Base-by-base conservation (phyloP, 805 yeast species). In the Metschnikowia rubicola region DNA sequence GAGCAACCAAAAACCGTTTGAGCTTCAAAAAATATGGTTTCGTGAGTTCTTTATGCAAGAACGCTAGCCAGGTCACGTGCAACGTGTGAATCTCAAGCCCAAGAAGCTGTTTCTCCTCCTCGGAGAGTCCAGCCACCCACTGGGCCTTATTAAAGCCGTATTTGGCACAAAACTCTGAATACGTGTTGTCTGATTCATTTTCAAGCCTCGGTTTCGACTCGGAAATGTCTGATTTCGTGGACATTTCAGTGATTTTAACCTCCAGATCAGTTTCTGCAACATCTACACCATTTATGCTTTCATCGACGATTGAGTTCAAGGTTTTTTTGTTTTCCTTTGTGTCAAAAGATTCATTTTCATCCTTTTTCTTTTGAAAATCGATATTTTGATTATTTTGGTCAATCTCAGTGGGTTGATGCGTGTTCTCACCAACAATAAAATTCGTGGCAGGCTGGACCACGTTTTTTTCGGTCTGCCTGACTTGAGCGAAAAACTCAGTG, bases 11-110 rank as follows among this genome's bases (percentile, higher is more conserved):
- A 54, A 86, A 90, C 54, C 66, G 63, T 57, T 92, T 92, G 55
- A 94, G 71, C 9, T 78, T 65, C 9, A 91, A 62, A 59, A 94
- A 94, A 63, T 90, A 92, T 3, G 96, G 91, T 63, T 91, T 88
- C 10, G 86, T 83, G 45, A 94, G 73, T 56, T 91, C 96, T 19
- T 69, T 61, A 57, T 83, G 79, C 15, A 94, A 70, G 2, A 78
- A 72, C 3, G 75, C 74, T 19, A 94, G 78, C 99, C 99, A 94
- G 0, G 88, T 73, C 10, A 78, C 77, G 51, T 88, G 90, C 51
- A 94, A 66, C 0, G 88, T 80, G 1, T 71, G 63, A 35, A 89
- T 78, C 62, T 94, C 99, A 9, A 86, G 68, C 15, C 73, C 64
- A 2, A 90, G 73, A 4, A 90, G 68, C 2, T 65, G 66, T 39